phyloP scores from a whole-genome alignment of 1,284 basidiomycete genomes.

The Porodaedalea pini region DNA sequence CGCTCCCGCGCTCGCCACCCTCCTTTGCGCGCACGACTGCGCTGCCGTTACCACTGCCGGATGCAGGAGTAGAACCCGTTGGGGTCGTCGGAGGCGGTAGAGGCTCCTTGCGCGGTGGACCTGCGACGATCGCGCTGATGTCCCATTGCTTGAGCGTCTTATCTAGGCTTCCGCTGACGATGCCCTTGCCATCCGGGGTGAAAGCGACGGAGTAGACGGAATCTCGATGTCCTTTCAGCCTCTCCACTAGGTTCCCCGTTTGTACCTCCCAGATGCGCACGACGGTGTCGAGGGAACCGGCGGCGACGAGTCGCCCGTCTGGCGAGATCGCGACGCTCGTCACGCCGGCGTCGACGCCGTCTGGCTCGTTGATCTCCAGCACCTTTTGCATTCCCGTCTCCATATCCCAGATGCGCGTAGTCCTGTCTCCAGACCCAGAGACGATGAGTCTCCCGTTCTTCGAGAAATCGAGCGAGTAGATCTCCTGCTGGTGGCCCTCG shows the following conservation, averaged over 20 bases:
- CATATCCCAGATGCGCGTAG: constrained; percentile 88
- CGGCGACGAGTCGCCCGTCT: constrained; percentile 77
- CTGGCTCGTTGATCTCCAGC: constrained; percentile 57
- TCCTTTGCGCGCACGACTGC: constrained; percentile 22
- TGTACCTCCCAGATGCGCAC: constrained; percentile 85
- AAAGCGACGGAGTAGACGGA: constrained; percentile 82
- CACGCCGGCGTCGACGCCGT: constrained; percentile 68
- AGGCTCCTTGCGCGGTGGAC: constrained; percentile 12
- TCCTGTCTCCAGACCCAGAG: constrained; percentile 88
- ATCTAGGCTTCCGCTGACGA: constrained; percentile 84
- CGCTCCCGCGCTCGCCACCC: constrained; percentile 37
- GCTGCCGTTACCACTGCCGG: background rate
- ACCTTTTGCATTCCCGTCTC: constrained; percentile 55
- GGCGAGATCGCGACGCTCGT: constrained; percentile 80
- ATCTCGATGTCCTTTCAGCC: constrained; percentile 78
- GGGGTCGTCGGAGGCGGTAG: constrained; percentile 15
- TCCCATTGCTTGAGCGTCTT: constrained; percentile 90
- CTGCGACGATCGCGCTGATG: constrained; percentile 45
- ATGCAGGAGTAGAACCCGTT: background rate
- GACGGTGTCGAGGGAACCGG: constrained; percentile 79
- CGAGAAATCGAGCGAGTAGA: constrained; percentile 88
- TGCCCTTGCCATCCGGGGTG: constrained; percentile 75
- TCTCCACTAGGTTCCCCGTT: constrained; percentile 69
- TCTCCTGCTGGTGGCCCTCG: constrained; percentile 85
- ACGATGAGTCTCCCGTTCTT: constrained; percentile 78